Percentiles rank a stretch among this genome's conserved stretches.
These are phyloP conservation scores for Oidium heveae DNA, from an alignment of 2,329 filamentous ascomycete genomes.

Conservation along the genomic window DNA sequence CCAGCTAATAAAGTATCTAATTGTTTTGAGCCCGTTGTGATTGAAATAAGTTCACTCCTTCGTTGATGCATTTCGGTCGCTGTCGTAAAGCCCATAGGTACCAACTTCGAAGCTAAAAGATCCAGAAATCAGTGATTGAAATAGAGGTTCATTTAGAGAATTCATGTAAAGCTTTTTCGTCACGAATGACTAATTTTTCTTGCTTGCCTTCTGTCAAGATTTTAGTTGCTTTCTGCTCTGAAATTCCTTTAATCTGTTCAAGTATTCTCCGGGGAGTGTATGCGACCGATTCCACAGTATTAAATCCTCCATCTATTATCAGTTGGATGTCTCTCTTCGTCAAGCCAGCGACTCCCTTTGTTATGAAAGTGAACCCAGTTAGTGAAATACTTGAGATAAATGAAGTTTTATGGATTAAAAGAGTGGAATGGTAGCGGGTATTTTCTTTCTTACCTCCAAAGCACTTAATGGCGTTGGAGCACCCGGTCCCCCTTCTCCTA, in stretches of 20 bases:
- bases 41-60: constrained; percentile 88
- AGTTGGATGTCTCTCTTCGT: constrained; percentile 93
- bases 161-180: too few relatives aligned
- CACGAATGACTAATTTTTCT: too few relatives aligned
- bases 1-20: constrained; percentile 85
- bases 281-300: constrained; percentile 87
- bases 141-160: too few relatives aligned
- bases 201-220: constrained; percentile 57
- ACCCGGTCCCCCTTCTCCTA: constrained; percentile 53
- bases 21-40: constrained; percentile 94
- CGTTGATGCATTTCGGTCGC: constrained; percentile 97
- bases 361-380: too few relatives aligned
- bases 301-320: constrained; percentile 72
- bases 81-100: constrained; percentile 97
- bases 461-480: constrained; percentile 75
- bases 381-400: background rate
- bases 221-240: constrained; percentile 85
- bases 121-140: constrained; percentile 1
- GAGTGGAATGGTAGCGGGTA: background rate
- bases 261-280: constrained; percentile 66
- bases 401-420: background rate
- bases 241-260: constrained; percentile 94
- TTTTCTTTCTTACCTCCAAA: constrained; percentile 39
- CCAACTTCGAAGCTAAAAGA: constrained; percentile 59
- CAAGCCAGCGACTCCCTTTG: constrained; percentile 59